Base-by-base conservation (phyloP, 208 protist species). In the Trypanosoma theileri region DNA sequence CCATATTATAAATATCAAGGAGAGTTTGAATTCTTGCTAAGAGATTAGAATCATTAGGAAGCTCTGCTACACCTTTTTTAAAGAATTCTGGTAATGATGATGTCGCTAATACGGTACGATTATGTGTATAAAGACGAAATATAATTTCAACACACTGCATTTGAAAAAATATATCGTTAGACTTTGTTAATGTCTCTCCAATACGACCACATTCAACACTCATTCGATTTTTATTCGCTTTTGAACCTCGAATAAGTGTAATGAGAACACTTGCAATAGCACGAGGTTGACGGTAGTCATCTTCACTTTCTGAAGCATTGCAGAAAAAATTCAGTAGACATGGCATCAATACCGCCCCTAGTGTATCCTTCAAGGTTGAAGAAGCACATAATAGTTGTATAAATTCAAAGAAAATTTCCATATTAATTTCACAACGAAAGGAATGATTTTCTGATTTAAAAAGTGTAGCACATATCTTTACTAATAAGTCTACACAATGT, bases 91-190 rank as follows among this genome's bases (percentile, higher is more conserved):
- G 50, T 52, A 91, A 62, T 22, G 59, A 61, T 26, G 69, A 67
- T 13, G 80, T 70, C 19, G 80, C 67, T 17, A 96, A 71, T 24
- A 76, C 81, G 0, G 76, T 79, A 19, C 52, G 65, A 16, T 79
- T 80, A 69, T 92, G 79, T 44, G 81, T 81, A 69, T 92, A 83
- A 42, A 96, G 66, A 1, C 90, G 83, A 66, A 88, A 93, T 12
- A 96, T 62, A 35, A 96, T 77, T 69, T 96, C 87, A 42, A 86
- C 79, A 61, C 90, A 96, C 73, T 96, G 90, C 87, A 96, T 92
- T 66, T 88, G 85, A 56, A 92, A 91, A 61, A 91, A 96, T n/a
- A 93, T 83, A 59, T 96, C 90, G 17, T 54, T 71, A 11, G 90
- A 84, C 31, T 59, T 44, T 50, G 81, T 71, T 9, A 96, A 60